Base-by-base conservation (phyloP, 495 filamentous ascomycete genomes). In the Endocarpon pusillum region DNA sequence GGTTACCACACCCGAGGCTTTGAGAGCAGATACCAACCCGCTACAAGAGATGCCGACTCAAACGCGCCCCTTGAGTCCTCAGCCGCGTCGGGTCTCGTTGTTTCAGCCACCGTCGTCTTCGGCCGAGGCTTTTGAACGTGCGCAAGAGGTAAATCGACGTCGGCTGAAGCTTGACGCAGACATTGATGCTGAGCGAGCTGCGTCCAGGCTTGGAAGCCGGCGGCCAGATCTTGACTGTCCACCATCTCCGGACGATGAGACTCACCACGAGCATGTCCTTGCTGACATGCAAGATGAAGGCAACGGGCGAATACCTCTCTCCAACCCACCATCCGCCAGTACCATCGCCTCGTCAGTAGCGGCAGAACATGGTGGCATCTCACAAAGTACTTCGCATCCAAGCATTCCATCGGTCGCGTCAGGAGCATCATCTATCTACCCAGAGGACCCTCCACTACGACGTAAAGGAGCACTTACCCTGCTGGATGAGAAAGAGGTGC, bases 341-440 rank as follows among this genome's bases (percentile, higher is more conserved):
- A 71, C 66, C 27, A 61, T 71, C 1, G 59, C 61, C 14, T 62
- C 62, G 3, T 62, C 62, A 16, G 53, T 54, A 11, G 67, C 69
- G 37, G 63, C 71, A 27, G 59, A 64, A 35, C 57, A 64, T 6
- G 71, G 73, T 16, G 64, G 56, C 33, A 73, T 67, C 52, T 65
- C 67, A 18, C 67, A 68, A 24, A 79, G 73, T 46, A 71, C 66
- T 23, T 81, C 78, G 11, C 75, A 82, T 41, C 78, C 79, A 10
- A 81, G 78, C 26, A 65, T 85, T 4, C 79, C 79, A 2, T 79
- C 79, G 24, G 66, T 85, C 4, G 59, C 81, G 10, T 82, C 78
- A 20, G 73, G 77, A n/a, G 76, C 77, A n/a, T 81, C 78, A 19
- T 85, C 79, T n/a, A 56, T 82, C 14, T 83, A 75, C 14, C 51